Percentiles rank a stretch among this genome's conserved stretches.
phyloP scores from a whole-genome alignment of 1,284 basidiomycete species.

The Trichosporon ovoides region DNA sequence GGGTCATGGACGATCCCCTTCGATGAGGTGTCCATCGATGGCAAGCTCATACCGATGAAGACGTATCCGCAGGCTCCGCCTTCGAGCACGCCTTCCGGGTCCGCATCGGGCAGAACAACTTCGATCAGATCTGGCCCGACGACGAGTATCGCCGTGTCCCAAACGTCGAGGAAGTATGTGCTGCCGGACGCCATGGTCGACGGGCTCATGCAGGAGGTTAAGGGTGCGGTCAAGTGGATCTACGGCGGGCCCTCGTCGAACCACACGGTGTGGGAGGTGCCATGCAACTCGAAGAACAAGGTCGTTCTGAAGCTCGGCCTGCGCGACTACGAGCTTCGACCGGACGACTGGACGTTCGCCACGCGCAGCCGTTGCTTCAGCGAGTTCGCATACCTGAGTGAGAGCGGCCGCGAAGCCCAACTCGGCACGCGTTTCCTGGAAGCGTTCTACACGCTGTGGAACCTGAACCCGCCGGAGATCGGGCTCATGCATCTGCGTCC shows the following conservation, averaged over 20 bases:
- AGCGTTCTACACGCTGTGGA: slow-evolving; percentile 1
- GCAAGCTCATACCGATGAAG: slow-evolving; percentile 1
- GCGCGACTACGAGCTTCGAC: background rate
- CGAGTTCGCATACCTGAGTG: background rate
- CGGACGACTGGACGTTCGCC: background rate
- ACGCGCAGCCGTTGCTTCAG: background rate
- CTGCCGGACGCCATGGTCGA: slow-evolving; percentile 3
- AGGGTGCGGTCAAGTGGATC: background rate
- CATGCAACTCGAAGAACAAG: background rate
- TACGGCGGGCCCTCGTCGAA: background rate
- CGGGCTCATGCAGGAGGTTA: background rate
- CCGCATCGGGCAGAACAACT: background rate
- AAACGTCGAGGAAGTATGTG: background rate
- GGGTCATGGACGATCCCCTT: background rate
- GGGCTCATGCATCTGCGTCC: background rate
- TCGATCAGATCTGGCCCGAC: background rate
- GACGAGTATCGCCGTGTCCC: background rate
- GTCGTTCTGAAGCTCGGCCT: background rate
- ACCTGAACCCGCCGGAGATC: background rate
- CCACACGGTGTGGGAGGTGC: background rate
- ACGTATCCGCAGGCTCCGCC: background rate
- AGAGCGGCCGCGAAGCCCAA: background rate
- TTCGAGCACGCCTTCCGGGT: background rate
- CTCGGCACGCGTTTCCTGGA: background rate
- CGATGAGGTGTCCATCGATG: background rate